Percentiles rank a stretch among this genome's conserved stretches.
phyloP scores from a whole-genome alignment of 2,329 filamentous ascomycete genomes.

The Ophiostoma novo-ulmi region DNA sequence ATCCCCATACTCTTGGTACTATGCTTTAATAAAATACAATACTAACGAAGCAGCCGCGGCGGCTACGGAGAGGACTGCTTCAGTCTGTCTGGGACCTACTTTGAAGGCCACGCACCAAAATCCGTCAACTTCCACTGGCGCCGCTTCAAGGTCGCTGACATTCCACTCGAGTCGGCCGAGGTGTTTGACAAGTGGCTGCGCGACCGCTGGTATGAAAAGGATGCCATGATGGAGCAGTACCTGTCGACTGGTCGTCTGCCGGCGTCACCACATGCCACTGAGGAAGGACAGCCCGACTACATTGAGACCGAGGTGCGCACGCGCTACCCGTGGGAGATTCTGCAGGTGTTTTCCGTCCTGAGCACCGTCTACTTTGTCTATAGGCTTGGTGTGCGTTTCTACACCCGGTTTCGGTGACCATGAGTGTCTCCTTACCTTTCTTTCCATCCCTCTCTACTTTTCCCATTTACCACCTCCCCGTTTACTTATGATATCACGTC shows the following conservation, averaged over 20 bases:
- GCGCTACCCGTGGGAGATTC: constrained; percentile 49
- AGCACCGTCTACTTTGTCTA: constrained; percentile 22
- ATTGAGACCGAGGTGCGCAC: constrained; percentile 57
- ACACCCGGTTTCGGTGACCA: neutral
- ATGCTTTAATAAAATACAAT: neutral
- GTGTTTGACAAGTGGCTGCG: constrained; percentile 81
- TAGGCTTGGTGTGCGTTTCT: constrained; percentile 11
- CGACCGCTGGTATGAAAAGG: constrained; percentile 87
- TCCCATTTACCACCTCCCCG: neutral
- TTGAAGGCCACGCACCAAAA: constrained; percentile 82
- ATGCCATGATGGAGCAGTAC: constrained; percentile 80
- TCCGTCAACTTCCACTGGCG: constrained; percentile 98
- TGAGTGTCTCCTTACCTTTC: neutral
- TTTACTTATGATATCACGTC: neutral
- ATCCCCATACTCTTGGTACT: neutral
- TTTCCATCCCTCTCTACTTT: neutral
- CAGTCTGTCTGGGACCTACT: constrained; percentile 78
- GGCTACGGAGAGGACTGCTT: constrained; percentile 89
- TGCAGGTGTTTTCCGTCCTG: constrained; percentile 50
- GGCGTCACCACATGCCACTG: constrained; percentile 48
- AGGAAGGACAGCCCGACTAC: constrained; percentile 34
- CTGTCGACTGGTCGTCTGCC: constrained; percentile 75
- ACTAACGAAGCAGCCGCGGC: constrained; percentile 52
- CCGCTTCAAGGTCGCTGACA: constrained; percentile 71
- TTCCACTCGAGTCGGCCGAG: constrained; percentile 69